Evolutionary conservation across 179 eudicot genomes (phyloP).

Genomic region (Carnegiea gigantea): DNA sequence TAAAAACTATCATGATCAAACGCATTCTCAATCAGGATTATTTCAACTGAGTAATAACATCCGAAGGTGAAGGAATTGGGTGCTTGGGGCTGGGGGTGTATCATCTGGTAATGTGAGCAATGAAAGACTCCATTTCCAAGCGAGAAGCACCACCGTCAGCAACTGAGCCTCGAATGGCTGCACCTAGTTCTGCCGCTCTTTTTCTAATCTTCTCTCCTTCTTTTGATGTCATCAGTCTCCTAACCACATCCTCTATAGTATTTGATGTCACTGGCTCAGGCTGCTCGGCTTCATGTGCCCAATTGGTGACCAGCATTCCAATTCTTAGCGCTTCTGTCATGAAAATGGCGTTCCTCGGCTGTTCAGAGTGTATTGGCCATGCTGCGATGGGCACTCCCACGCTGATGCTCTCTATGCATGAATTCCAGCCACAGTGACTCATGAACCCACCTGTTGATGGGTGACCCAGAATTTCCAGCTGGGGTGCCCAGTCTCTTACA

Average conservation of each 20-base stretch:
- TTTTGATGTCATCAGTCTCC: slow-evolving; percentile 43
- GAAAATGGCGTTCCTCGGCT: slow-evolving; percentile 51
- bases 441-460: slow-evolving; percentile 62
- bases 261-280: slow-evolving; percentile 24
- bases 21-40: not conserved
- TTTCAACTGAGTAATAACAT: not conserved
- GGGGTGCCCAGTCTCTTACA: slow-evolving; percentile 73
- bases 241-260: slow-evolving; percentile 33
- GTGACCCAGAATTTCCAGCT: slow-evolving; percentile 62
- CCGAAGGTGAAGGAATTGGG: not conserved
- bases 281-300: slow-evolving; percentile 24
- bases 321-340: slow-evolving; percentile 38
- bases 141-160: slow-evolving; percentile 44
- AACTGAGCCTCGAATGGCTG: slow-evolving; percentile 27
- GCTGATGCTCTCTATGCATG: slow-evolving; percentile 60
- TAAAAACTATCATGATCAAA: not conserved
- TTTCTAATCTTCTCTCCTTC: slow-evolving; percentile 53
- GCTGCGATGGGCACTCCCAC: slow-evolving; percentile 70
- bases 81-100: not conserved
- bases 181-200: slow-evolving; percentile 42
- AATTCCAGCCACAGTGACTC: slow-evolving; percentile 86
- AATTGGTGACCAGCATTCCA: slow-evolving; percentile 41
- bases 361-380: slow-evolving; percentile 84
- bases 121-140: slow-evolving; percentile 48
- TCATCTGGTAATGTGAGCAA: slow-evolving; percentile 53